Evolutionary conservation across 2,329 filamentous ascomycete species (phyloP).

Genomic region (Alternaria sp.): DNA sequence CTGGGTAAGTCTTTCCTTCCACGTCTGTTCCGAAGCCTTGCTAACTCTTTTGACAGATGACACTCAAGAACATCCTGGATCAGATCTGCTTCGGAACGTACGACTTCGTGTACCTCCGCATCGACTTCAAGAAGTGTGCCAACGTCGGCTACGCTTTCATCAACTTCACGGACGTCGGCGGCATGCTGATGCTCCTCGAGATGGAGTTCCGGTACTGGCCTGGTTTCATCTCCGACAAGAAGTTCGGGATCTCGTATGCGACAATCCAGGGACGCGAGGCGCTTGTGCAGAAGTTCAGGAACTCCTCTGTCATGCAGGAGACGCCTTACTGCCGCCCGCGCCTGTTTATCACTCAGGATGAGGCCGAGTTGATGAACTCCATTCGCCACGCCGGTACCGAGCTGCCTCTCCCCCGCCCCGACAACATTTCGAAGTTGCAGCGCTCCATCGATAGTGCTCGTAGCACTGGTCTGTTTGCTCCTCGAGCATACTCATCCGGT

Average conservation of each 20-base stretch:
- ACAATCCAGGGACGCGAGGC: slow-evolving; percentile 94
- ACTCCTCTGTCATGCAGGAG: slow-evolving; percentile 95
- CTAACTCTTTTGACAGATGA: slow-evolving; percentile 31
- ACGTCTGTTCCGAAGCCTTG: not conserved
- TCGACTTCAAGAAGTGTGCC: slow-evolving; percentile 59
- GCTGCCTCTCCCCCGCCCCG: slow-evolving; percentile 75
- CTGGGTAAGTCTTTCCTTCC: slow-evolving; percentile 49
- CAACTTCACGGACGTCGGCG: slow-evolving; percentile 78
- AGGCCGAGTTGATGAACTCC: slow-evolving; percentile 50
- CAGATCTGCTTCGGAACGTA: slow-evolving; percentile 80
- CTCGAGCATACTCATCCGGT: slow-evolving; percentile 74
- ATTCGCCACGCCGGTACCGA: slow-evolving; percentile 68
- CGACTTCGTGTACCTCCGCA: slow-evolving; percentile 94
- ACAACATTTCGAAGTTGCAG: slow-evolving; percentile 88
- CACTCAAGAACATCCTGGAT: slow-evolving; percentile 78
- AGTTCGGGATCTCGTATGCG: slow-evolving; percentile 93
- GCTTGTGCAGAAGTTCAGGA: slow-evolving; percentile 92
- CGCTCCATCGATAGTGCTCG: slow-evolving; percentile 86
- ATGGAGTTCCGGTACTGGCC: slow-evolving; percentile 62
- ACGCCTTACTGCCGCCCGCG: slow-evolving; percentile 82
- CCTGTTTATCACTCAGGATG: slow-evolving; percentile 58
- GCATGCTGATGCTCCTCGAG: slow-evolving; percentile 40
- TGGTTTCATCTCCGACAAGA: slow-evolving; percentile 81
- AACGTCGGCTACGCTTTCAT: slow-evolving; percentile 98
- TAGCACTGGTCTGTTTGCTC: slow-evolving; percentile 84